Evolutionary conservation across 225 moss, liverwort and hornwort genomes (phyloP).

Genomic region (Climacium dendroides): DNA sequence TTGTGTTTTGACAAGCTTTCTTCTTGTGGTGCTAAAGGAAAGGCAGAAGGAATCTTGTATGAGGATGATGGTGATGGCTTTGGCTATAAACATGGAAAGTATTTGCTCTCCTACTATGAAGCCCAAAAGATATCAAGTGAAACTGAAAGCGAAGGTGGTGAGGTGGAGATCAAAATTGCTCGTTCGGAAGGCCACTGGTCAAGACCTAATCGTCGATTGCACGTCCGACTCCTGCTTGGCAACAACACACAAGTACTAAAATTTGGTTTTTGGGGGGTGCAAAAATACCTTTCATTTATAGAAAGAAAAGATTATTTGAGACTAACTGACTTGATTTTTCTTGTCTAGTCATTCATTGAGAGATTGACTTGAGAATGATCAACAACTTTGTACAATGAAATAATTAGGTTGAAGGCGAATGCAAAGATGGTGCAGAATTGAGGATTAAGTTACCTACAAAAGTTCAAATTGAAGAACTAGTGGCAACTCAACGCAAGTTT

Average conservation of each 20-base stretch:
- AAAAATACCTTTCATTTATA: neutral
- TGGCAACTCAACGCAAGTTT: neutral
- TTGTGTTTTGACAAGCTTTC: neutral
- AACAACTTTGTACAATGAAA: neutral
- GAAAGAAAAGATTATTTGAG: neutral
- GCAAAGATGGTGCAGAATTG: conserved; percentile 60
- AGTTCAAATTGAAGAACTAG: conserved; percentile 29
- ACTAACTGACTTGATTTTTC: fast-evolving
- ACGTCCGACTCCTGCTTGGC: conserved; percentile 56
- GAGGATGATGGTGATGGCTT: conserved; percentile 82
- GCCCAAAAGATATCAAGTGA: conserved; percentile 19
- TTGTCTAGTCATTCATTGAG: neutral
- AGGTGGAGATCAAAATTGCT: conserved; percentile 35
- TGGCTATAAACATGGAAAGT: conserved; percentile 50
- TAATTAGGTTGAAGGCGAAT: conserved; percentile 61
- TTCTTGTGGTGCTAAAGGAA: conserved; percentile 17
- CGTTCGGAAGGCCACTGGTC: conserved; percentile 31
- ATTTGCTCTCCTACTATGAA: conserved; percentile 44
- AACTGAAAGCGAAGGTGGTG: neutral
- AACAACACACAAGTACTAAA: conserved; percentile 28
- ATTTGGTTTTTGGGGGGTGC: neutral
- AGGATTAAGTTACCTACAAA: conserved; percentile 31
- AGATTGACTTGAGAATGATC: neutral
- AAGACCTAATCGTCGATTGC: conserved; percentile 48
- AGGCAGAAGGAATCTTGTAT: conserved; percentile 54